Conservation (phyloP, 306 rosid genomes). For the Vachellia pachyceras region DNA sequence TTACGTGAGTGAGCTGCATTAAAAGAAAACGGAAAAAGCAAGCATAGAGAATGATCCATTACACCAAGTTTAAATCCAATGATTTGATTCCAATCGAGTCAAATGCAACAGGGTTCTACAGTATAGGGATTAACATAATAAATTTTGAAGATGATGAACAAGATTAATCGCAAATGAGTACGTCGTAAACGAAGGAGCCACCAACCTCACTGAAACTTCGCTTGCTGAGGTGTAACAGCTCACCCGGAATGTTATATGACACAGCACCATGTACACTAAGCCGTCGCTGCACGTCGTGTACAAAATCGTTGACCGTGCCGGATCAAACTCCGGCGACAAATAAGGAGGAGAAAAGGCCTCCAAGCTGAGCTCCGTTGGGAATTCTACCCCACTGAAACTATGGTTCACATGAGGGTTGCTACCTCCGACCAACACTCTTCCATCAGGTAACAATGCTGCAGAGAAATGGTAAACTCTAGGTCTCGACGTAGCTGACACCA, state of each 20-base stretch:
- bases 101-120: too few relatives aligned
- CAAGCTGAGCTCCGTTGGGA: slow-evolving; percentile 72
- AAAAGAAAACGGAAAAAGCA: too few relatives aligned
- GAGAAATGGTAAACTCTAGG: slow-evolving; percentile 77
- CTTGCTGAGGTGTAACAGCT: not conserved
- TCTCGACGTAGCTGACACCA: slow-evolving; percentile 53
- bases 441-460: slow-evolving; percentile 58
- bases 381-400: slow-evolving; percentile 64
- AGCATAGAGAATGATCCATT: too few relatives aligned
- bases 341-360: slow-evolving; percentile 82
- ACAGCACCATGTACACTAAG: slow-evolving; percentile 42
- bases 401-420: slow-evolving; percentile 72
- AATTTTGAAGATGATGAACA: too few relatives aligned
- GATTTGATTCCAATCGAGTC: too few relatives aligned
- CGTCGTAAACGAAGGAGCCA: slow-evolving; percentile 74
- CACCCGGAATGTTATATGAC: slow-evolving; percentile 51
- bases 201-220: slow-evolving; percentile 57
- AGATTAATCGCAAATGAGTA: slow-evolving; percentile 76
- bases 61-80: too few relatives aligned
- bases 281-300: slow-evolving; percentile 5
- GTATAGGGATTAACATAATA: too few relatives aligned
- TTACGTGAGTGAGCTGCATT: too few relatives aligned
- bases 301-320: slow-evolving; percentile 47
- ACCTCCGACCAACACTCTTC: slow-evolving; percentile 72
- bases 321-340: slow-evolving; percentile 37